Percentiles rank a stretch among this genome's conserved stretches.
These are phyloP conservation scores for Barnettozyma sp. DNA, from an alignment of 805 yeast species.

Conservation along the genomic window DNA sequence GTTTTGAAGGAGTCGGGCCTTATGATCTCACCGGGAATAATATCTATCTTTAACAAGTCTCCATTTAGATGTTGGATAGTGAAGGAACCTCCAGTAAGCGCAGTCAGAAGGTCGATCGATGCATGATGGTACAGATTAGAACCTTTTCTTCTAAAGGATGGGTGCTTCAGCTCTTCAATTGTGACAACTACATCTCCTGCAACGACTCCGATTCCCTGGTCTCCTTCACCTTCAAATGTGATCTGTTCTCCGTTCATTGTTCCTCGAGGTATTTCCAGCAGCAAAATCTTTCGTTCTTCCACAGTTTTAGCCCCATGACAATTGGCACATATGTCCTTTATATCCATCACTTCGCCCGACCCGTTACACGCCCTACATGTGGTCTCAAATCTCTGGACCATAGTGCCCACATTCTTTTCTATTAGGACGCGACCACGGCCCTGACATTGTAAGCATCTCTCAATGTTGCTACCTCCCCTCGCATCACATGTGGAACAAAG, in stretches of 20 bases:
- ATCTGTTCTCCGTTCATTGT: slow-evolving; percentile 44
- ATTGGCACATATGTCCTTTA: slow-evolving; percentile 31
- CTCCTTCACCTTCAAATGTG: slow-evolving; percentile 53
- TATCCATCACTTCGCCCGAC: slow-evolving; percentile 29
- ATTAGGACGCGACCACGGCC: slow-evolving; percentile 38
- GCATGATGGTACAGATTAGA: slow-evolving; percentile 39
- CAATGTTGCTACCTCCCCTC: slow-evolving; percentile 35
- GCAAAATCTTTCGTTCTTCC: slow-evolving; percentile 43
- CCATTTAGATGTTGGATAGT: slow-evolving; percentile 34
- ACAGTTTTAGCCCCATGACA: slow-evolving; percentile 42
- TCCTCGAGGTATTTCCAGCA: slow-evolving; percentile 52
- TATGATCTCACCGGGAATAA: slow-evolving; percentile 46
- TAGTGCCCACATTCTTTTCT: slow-evolving; percentile 39
- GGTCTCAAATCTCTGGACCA: slow-evolving; percentile 35
- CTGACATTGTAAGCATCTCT: slow-evolving; percentile 32
- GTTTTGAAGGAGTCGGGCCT: slow-evolving; percentile 42
- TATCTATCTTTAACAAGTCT: slow-evolving; percentile 31
- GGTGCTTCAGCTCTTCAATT: slow-evolving; percentile 33
- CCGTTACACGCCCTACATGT: slow-evolving; percentile 42
- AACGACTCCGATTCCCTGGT: slow-evolving; percentile 48
- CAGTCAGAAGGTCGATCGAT: slow-evolving; percentile 45
- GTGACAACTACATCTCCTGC: slow-evolving; percentile 67
- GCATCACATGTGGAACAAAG: slow-evolving; percentile 47
- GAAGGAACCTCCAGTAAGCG: slow-evolving; percentile 49
- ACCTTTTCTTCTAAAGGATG: slow-evolving; percentile 34